phyloP scores from a whole-genome alignment of 2,329 filamentous ascomycete genomes.

The Fusarium sp. region DNA sequence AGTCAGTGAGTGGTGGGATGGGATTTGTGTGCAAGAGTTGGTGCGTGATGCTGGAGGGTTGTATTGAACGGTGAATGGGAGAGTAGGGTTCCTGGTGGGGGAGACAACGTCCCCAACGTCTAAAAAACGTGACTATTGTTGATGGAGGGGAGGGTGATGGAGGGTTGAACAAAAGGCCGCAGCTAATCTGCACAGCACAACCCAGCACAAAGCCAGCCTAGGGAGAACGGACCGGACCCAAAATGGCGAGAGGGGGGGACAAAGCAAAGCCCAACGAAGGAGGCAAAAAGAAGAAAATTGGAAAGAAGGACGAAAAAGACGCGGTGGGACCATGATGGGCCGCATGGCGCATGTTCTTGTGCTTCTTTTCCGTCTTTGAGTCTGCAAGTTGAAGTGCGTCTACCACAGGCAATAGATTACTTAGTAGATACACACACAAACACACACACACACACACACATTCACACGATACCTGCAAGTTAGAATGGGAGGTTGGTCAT shows the following conservation, averaged over 20 bases:
- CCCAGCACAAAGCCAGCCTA: constrained; percentile 1
- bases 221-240: not conserved
- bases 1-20: constrained; percentile 25
- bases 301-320: constrained; percentile 20
- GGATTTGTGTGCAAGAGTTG: not conserved
- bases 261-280: constrained; percentile 6
- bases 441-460: not conserved
- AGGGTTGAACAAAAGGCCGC: constrained; percentile 35
- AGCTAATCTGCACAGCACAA: constrained; percentile 2
- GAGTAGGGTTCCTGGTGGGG: constrained; percentile 20
- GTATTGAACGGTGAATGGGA: constrained; percentile 28
- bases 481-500: constrained; percentile 30
- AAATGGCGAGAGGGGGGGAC: not conserved
- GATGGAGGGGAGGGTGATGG: not conserved
- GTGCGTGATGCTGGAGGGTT: constrained; percentile 28
- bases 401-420: not conserved
- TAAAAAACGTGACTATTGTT: constrained; percentile 12
- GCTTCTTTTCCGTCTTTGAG: not conserved
- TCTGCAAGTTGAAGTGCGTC: not conserved
- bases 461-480: constrained; percentile 8
- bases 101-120: constrained; percentile 18
- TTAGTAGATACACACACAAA: not conserved
- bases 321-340: constrained; percentile 6
- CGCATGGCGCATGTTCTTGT: constrained; percentile 3
- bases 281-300: constrained; percentile 12